A percentile compares a stretch with the other conserved stretches of the same genome.
Evolutionary conservation across 1,284 basidiomycete genomes (phyloP).

Genomic region (Bondarzewia mesenterica): DNA sequence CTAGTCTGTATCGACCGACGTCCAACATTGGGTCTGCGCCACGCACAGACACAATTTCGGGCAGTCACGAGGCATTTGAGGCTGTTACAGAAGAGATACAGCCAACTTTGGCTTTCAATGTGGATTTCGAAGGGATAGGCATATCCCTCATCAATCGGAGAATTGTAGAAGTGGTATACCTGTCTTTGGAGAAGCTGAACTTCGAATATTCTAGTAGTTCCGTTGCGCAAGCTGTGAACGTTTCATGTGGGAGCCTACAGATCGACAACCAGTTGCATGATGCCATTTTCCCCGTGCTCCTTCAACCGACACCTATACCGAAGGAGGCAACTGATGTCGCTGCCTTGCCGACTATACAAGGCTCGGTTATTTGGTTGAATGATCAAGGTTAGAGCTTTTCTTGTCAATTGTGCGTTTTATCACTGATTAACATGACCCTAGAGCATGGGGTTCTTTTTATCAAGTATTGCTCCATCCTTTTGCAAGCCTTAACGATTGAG

Average conservation of each 20-base stretch:
- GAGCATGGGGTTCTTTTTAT: conserved; percentile 95
- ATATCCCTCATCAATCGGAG: conserved; percentile 87
- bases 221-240: conserved; percentile 73
- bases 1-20: conserved; percentile 85
- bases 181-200: conserved; percentile 75
- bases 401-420: not conserved
- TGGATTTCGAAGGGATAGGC: conserved; percentile 90
- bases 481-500: conserved; percentile 94
- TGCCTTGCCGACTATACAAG: conserved; percentile 88
- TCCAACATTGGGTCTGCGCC: conserved; percentile 44
- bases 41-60: conserved; percentile 65
- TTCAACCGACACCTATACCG: conserved; percentile 90
- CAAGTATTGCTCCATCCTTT: conserved; percentile 92
- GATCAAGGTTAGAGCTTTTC: conserved; percentile 65
- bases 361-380: conserved; percentile 84
- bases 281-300: conserved; percentile 89
- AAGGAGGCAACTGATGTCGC: conserved; percentile 77
- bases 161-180: conserved; percentile 87
- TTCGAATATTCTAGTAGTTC: conserved; percentile 84
- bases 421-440: conserved; percentile 22
- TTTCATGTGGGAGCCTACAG: conserved; percentile 88
- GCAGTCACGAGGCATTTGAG: conserved; percentile 77
- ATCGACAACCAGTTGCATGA: conserved; percentile 98
- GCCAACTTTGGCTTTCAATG: conserved; percentile 59
- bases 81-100: conserved; percentile 74